Base-by-base conservation (phyloP, 345 rosid species). In the Eucalyptus curtisii region DNA sequence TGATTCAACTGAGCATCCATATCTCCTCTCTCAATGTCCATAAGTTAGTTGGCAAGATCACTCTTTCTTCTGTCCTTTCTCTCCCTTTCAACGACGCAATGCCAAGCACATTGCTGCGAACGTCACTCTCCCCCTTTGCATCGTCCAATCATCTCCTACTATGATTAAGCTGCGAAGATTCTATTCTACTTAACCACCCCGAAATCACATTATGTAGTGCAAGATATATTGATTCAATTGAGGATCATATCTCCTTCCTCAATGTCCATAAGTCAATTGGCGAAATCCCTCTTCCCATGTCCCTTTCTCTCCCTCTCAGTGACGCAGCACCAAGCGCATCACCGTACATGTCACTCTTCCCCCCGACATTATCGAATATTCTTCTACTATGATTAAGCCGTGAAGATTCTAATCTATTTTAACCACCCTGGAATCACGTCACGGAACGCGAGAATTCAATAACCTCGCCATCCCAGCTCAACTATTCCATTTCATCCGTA, bases 401-500 rank as follows among this genome's bases (percentile, higher is more conserved):
- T 7, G 0, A 55, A 24, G 30, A 55, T 55, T 55, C 7, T 24
- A 0, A 55, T 55, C 61, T 55, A 24, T 5, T 55, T 0, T 22
- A 22, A 55, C 30, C 30, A 55, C 13, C 3, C 2, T 10, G 3
- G 6, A 33, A 68, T 68, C 44, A 33, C 13, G 5, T 33, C 44
- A 17, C 0, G 7, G 2, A 2, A 8, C 8, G 1, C 15, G 30
- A 37, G 20, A 37, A 76, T 76, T 37, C 44, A 71, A 37, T 5
- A 19, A 33, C 11, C 19, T 33, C 3, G 4, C 10, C 25, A 5
- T 19, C 13, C 4, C 13, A 6, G 1, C 12, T 5, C 7, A 4
- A 31, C 3, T 7, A 0, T 66, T 68, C 22, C 5, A 33, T 33
- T 9, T 1, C 25, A 68, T 16, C 24, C 4, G 3, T 50, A 17